A percentile compares a stretch with the other conserved stretches of the same genome.
phyloP scores from a whole-genome alignment of 2,329 filamentous ascomycete species.

The Aspergillus spinulosporus region DNA sequence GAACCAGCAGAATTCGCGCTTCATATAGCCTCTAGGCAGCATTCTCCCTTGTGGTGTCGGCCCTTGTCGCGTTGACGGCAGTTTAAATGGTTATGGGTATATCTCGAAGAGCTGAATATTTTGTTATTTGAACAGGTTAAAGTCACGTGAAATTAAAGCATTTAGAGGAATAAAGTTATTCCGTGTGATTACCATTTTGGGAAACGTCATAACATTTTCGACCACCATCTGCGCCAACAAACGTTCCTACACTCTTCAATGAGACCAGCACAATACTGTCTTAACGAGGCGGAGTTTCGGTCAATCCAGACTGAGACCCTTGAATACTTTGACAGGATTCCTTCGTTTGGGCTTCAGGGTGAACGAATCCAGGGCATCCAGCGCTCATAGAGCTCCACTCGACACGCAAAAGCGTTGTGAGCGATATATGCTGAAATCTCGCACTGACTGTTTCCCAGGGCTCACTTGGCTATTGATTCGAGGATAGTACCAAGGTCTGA shows the following conservation, averaged over 20 bases:
- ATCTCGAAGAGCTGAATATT: too few species aligned
- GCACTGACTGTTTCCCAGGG: neutral
- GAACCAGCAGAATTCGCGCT: too few species aligned
- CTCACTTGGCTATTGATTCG: neutral
- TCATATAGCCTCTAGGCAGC: too few species aligned
- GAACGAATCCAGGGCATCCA: neutral
- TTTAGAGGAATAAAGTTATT: too few species aligned
- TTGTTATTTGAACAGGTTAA: neutral
- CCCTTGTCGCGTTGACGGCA: too few species aligned
- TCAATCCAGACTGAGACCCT: neutral
- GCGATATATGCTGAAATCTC: constrained; percentile 30
- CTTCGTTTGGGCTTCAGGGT: neutral
- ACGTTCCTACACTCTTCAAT: neutral
- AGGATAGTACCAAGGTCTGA: constrained; percentile 42
- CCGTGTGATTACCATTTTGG: too few species aligned
- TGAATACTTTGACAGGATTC: neutral
- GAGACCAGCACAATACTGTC: neutral
- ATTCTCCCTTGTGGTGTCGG: too few species aligned
- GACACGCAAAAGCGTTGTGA: neutral
- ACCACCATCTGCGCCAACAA: neutral
- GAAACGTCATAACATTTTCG: too few species aligned
- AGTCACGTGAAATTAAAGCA: neutral
- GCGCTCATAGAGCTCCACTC: neutral
- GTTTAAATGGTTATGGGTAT: too few species aligned
- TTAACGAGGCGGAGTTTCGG: too few species aligned